These are phyloP conservation scores for Arachnopeziza araneosa DNA, from an alignment of 2,329 filamentous ascomycete species.

Conservation along the genomic window DNA sequence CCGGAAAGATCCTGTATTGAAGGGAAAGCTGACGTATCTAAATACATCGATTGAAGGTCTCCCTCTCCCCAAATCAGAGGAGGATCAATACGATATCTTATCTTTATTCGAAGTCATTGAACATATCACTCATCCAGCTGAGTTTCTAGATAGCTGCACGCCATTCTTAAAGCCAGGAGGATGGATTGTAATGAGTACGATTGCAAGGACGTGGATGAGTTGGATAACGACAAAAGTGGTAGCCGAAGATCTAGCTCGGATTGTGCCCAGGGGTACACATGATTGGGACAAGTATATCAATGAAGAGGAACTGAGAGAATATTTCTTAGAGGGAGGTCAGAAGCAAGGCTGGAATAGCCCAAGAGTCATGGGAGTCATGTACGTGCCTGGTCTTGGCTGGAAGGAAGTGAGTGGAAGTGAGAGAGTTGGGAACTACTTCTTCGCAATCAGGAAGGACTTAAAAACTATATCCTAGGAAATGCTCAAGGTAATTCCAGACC, in stretches of 20 bases:
- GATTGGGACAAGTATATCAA: slow-evolving; percentile 97
- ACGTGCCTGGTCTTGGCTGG: slow-evolving; percentile 88
- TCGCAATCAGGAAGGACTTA: slow-evolving; percentile 62
- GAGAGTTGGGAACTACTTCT: slow-evolving; percentile 92
- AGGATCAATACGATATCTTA: slow-evolving; percentile 67
- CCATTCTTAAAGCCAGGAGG: slow-evolving; percentile 82
- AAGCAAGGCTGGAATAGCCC: slow-evolving; percentile 53
- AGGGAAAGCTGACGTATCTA: slow-evolving; percentile 61
- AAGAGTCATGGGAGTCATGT: slow-evolving; percentile 74
- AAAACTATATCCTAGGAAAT: not conserved
- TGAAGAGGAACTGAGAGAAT: slow-evolving; percentile 63
- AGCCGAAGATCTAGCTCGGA: slow-evolving; percentile 79
- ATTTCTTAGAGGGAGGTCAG: slow-evolving; percentile 40
- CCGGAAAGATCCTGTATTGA: slow-evolving; percentile 63
- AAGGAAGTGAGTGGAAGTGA: slow-evolving; percentile 76
- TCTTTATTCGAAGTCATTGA: slow-evolving; percentile 93
- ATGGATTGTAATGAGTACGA: slow-evolving; percentile 89
- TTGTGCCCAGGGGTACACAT: slow-evolving; percentile 90
- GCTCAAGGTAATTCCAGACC: too few relatives aligned
- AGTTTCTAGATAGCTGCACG: slow-evolving; percentile 67
- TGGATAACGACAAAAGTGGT: slow-evolving; percentile 91
- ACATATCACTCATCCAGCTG: slow-evolving; percentile 72
- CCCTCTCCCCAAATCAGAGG: slow-evolving; percentile 33
- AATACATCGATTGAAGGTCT: slow-evolving; percentile 74
- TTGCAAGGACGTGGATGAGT: slow-evolving; percentile 80